These are phyloP conservation scores for Phyllosticta capitalensis DNA, from an alignment of 2,329 filamentous ascomycete species.

Conservation along the genomic window DNA sequence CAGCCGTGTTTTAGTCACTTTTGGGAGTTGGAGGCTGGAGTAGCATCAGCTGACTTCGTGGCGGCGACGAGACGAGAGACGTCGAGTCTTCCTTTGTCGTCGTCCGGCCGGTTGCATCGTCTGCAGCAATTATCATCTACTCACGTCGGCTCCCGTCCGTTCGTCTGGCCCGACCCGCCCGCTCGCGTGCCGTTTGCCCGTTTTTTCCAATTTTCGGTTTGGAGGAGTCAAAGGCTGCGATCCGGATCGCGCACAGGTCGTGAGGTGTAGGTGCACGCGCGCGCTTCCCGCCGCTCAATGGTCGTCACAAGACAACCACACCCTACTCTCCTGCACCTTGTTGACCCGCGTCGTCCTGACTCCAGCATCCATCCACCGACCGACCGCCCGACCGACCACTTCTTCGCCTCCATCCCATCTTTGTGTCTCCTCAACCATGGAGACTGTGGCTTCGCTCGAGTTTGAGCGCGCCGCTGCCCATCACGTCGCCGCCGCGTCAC, in stretches of 20 bases:
- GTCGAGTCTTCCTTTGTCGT: not conserved
- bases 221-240: too few relatives aligned
- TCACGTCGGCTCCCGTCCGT: too few relatives aligned
- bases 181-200: not conserved
- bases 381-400: not conserved
- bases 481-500: not conserved
- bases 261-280: not conserved
- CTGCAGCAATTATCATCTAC: too few relatives aligned
- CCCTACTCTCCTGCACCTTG: not conserved
- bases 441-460: constrained; percentile 7
- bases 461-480: constrained; percentile 3
- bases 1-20: too few relatives aligned
- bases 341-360: not conserved
- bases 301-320: not conserved
- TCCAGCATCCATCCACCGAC: not conserved
- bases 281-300: not conserved
- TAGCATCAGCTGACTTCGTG: not conserved
- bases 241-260: not conserved
- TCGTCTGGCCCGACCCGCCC: too few relatives aligned
- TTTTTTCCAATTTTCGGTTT: not conserved
- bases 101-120: not conserved
- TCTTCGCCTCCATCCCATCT: not conserved
- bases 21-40: too few relatives aligned
- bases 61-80: not conserved
- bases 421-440: not conserved